phyloP scores from a whole-genome alignment of 352 stramenopile species.

The Phytophthora rubi region DNA sequence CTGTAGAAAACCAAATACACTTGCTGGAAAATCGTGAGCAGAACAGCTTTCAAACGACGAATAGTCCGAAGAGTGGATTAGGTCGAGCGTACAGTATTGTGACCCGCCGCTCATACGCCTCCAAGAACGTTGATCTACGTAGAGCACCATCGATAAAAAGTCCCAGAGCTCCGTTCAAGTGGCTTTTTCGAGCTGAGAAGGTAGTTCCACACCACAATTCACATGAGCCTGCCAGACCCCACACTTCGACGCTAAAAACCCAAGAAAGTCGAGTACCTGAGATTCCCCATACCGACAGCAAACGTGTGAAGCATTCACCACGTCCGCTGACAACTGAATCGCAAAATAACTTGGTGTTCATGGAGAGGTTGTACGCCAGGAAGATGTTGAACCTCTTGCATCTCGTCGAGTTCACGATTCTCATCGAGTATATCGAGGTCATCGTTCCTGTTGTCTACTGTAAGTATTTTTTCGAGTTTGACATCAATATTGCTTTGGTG shows the following conservation, averaged over 20 bases:
- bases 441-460: slow-evolving; percentile 38
- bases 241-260: neutral
- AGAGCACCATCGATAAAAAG: neutral
- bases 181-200: slow-evolving; percentile 2
- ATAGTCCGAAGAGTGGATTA: neutral
- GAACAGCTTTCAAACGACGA: neutral
- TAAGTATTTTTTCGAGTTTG: slow-evolving; percentile 6
- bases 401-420: slow-evolving; percentile 44
- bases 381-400: slow-evolving; percentile 29
- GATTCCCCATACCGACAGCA: neutral
- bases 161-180: neutral
- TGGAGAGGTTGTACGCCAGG: slow-evolving; percentile 17
- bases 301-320: neutral
- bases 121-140: neutral
- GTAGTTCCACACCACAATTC: neutral
- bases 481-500: neutral
- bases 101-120: neutral
- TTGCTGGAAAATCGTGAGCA: neutral
- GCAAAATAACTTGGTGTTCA: slow-evolving; percentile 10
- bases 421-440: slow-evolving; percentile 41
- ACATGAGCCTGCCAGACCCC: neutral
- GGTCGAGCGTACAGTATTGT: slow-evolving; percentile 6
- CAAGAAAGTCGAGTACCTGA: slow-evolving; percentile 6
- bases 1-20: slow-evolving; percentile 12
- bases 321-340: neutral